Evolutionary conservation across 805 yeast species (phyloP).

Genomic region (Ogataea ramenticola): DNA sequence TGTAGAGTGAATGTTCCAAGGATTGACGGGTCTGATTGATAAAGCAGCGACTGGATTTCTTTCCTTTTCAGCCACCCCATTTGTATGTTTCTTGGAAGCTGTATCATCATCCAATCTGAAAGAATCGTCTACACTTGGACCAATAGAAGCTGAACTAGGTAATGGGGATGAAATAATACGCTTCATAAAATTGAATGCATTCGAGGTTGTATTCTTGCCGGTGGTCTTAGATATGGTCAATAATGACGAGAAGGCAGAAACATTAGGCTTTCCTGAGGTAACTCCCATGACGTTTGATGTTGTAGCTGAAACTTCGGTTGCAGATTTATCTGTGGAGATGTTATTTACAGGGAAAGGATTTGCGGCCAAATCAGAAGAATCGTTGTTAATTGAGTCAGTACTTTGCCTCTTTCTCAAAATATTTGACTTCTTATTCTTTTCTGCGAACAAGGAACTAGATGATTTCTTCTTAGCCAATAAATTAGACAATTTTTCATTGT

Average conservation of each 20-base stretch:
- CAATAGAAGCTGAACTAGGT: constrained; percentile 12
- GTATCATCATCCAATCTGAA: not conserved
- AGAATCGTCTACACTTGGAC: not conserved
- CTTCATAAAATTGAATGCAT: constrained; percentile 23
- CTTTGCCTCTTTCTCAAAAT: not conserved
- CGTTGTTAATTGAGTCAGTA: not conserved
- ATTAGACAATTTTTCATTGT: not conserved
- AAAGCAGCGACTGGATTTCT: not conserved
- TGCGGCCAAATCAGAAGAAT: not conserved
- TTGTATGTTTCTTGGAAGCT: too few relatives aligned
- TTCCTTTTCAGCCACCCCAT: not conserved
- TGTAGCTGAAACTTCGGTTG: constrained; percentile 22
- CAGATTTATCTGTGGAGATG: constrained; percentile 3
- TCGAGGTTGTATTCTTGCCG: constrained; percentile 11
- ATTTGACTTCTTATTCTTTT: not conserved
- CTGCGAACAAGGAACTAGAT: not conserved
- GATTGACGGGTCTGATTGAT: not conserved
- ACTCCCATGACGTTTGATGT: constrained; percentile 28
- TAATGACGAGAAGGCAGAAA: constrained; percentile 32
- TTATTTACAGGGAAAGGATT: not conserved
- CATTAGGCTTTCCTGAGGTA: constrained; percentile 26
- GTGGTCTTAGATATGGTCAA: constrained; percentile 25
- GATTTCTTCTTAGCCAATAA: not conserved
- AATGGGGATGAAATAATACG: constrained; percentile 26
- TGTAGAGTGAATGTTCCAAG: not conserved